Percentiles rank a stretch among this genome's conserved stretches.
These are phyloP conservation scores for Dryas drummondii DNA, from an alignment of 306 rosid species.

Conservation along the genomic window DNA sequence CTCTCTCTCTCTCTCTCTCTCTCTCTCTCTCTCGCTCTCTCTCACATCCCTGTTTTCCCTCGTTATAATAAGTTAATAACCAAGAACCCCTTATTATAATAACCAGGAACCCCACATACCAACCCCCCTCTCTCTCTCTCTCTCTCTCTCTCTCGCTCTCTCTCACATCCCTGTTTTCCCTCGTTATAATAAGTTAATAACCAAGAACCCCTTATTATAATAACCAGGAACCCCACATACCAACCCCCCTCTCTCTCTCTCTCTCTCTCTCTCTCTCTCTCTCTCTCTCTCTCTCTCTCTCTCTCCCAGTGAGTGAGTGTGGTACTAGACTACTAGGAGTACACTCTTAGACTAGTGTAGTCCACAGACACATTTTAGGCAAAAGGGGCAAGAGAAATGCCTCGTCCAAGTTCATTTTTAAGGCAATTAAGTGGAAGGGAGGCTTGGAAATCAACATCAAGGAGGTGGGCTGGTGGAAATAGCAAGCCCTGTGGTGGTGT, in stretches of 20 bases:
- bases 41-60: background rate
- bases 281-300: constrained; percentile 2
- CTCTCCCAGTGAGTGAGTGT: background rate
- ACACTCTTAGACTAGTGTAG: background rate
- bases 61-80: no score
- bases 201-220: background rate
- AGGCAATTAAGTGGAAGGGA: constrained; percentile 67
- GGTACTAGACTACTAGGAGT: background rate
- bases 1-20: constrained; percentile 24
- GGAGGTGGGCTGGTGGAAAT: constrained; percentile 50
- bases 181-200: no score
- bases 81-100: background rate
- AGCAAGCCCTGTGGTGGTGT: constrained; percentile 31
- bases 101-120: background rate
- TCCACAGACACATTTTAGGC: constrained; percentile 2
- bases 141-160: constrained; percentile 8
- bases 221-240: background rate
- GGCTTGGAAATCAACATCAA: constrained; percentile 63
- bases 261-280: constrained; percentile 21
- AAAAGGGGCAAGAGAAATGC: constrained; percentile 36
- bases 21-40: constrained; percentile 27
- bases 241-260: constrained; percentile 22
- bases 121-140: constrained; percentile 13
- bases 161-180: background rate
- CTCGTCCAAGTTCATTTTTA: constrained; percentile 50